A percentile compares a stretch with the other conserved stretches of the same genome.
Evolutionary conservation across 352 stramenopile genomes (phyloP).

Genomic region (Pilasporangium apinafurcum): DNA sequence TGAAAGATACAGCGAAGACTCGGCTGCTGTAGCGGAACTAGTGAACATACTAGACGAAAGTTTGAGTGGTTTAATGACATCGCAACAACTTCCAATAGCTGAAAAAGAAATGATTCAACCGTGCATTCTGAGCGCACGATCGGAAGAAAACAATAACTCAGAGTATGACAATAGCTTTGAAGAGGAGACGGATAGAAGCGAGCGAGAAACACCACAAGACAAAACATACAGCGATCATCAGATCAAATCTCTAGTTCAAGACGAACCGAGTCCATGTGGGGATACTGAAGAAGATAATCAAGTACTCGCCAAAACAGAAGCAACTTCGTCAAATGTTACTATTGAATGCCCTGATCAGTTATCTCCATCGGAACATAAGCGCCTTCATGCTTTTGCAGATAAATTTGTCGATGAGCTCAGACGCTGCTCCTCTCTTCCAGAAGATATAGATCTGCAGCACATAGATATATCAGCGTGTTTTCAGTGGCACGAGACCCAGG

Average conservation of each 20-base stretch:
- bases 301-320: too few relatives aligned
- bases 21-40: constrained; percentile 22
- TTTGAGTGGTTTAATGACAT: constrained; percentile 17
- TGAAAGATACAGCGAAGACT: constrained; percentile 1
- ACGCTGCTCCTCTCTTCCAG: constrained; percentile 15
- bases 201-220: constrained; percentile 8
- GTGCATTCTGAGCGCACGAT: not conserved
- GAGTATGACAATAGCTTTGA: constrained; percentile 58
- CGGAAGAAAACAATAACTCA: constrained; percentile 1
- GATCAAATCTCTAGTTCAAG: too few relatives aligned
- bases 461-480: constrained; percentile 10
- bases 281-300: too few relatives aligned
- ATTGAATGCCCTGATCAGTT: too few relatives aligned
- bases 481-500: constrained; percentile 9
- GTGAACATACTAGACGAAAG: constrained; percentile 59
- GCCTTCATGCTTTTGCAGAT: constrained; percentile 11
- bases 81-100: too few relatives aligned
- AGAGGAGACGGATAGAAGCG: constrained; percentile 15
- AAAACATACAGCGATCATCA: too few relatives aligned
- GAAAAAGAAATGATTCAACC: too few relatives aligned
- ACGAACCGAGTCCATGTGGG: too few relatives aligned
- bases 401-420: constrained; percentile 16
- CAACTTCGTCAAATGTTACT: too few relatives aligned
- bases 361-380: too few relatives aligned
- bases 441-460: constrained; percentile 9